Percentiles rank a stretch among this genome's conserved stretches.
Conservation (phyloP, 306 rosid species). For the Rubus parviflorus region DNA sequence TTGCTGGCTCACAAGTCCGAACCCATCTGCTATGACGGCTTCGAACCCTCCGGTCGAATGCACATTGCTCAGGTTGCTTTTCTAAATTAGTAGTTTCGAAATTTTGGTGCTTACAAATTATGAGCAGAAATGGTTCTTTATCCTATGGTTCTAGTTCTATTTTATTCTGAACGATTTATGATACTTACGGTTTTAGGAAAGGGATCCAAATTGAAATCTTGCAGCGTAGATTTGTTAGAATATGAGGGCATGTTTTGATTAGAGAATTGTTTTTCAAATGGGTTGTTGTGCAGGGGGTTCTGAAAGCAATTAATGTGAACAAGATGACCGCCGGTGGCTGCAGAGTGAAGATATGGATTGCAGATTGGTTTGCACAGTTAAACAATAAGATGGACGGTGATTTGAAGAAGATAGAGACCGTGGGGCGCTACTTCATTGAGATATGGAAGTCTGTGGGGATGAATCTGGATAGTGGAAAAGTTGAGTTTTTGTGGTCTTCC, state of each 20-base stretch:
- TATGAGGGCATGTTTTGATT: too few relatives aligned
- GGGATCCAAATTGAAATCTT: not conserved
- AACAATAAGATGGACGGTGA: constrained; percentile 89
- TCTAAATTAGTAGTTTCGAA: too few relatives aligned
- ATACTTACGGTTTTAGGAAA: too few relatives aligned
- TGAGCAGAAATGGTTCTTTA: too few relatives aligned
- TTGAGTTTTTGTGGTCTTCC: constrained; percentile 86
- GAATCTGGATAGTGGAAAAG: constrained; percentile 80
- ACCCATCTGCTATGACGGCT: constrained; percentile 84
- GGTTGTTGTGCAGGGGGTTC: constrained; percentile 53
- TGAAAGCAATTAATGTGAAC: constrained; percentile 79
- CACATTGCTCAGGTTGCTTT: constrained; percentile 83
- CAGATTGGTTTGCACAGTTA: constrained; percentile 90
- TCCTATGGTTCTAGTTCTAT: too few relatives aligned
- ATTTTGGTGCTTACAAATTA: too few relatives aligned
- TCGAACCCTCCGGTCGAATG: constrained; percentile 94
- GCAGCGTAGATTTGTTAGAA: too few relatives aligned
- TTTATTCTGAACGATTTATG: too few relatives aligned
- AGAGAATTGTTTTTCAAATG: too few relatives aligned
- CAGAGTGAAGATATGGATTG: constrained; percentile 81
- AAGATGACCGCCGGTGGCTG: constrained; percentile 79
- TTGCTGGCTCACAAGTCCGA: constrained; percentile 65
- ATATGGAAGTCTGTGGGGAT: constrained; percentile 87
- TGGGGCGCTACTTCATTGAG: constrained; percentile 73
- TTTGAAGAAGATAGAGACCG: constrained; percentile 68